These are phyloP conservation scores for Trypanosoma scelopori DNA, from an alignment of 208 protist species.

Conservation along the genomic window DNA sequence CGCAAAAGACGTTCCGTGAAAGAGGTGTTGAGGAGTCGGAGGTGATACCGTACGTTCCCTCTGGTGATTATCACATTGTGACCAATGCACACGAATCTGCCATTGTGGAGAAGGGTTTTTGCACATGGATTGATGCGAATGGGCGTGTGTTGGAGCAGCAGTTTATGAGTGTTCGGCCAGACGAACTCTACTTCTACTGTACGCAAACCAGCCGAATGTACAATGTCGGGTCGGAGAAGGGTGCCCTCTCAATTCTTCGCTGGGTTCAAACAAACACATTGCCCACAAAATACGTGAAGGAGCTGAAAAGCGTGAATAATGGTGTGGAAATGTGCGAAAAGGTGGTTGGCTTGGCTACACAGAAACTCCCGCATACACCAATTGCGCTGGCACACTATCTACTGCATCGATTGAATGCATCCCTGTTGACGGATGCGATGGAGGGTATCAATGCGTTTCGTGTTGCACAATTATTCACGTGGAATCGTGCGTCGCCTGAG, in stretches of 20 bases:
- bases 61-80: constrained; percentile 56
- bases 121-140: constrained; percentile 72
- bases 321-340: constrained; percentile 5
- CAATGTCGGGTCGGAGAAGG: constrained; percentile 24
- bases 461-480: constrained; percentile 22
- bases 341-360: constrained; percentile 5
- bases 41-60: constrained; percentile 33
- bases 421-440: constrained; percentile 13
- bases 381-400: constrained; percentile 24
- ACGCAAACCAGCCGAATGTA: constrained; percentile 34
- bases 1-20: constrained; percentile 35
- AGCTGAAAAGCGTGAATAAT: constrained; percentile 22
- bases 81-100: constrained; percentile 74
- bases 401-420: constrained; percentile 33
- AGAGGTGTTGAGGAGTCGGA: constrained; percentile 16
- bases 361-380: constrained; percentile 11
- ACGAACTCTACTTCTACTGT: constrained; percentile 53
- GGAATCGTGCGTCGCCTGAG: constrained; percentile 18
- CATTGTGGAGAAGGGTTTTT: constrained; percentile 64
- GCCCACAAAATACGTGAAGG: constrained; percentile 17
- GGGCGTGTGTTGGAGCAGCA: constrained; percentile 72
- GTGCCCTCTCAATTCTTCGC: constrained; percentile 21
- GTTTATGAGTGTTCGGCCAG: constrained; percentile 37
- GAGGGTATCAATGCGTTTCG: constrained; percentile 3
- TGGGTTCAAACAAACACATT: constrained; percentile 23